Evolutionary conservation across 208 protist species (phyloP).

Genomic region (Endotrypanum monterogeii): DNA sequence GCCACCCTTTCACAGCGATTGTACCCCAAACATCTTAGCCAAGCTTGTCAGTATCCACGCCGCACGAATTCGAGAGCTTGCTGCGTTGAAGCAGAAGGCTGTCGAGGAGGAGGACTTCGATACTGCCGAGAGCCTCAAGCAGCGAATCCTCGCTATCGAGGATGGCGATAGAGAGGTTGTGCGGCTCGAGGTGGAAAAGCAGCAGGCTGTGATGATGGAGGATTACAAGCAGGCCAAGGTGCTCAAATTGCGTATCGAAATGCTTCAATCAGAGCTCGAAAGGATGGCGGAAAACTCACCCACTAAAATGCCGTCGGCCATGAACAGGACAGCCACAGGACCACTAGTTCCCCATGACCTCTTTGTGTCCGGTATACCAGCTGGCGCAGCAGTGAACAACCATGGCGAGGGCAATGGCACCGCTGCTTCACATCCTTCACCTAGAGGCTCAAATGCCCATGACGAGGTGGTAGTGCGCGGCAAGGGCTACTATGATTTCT

Average conservation of each 20-base stretch:
- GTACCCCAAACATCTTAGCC: conserved; percentile 11
- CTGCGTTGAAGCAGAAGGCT: conserved; percentile 66
- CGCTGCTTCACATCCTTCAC: not conserved
- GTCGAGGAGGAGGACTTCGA: conserved; percentile 91
- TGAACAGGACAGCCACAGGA: not conserved
- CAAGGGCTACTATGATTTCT: conserved; percentile 65
- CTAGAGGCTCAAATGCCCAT: conserved; percentile 19
- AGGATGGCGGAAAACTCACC: conserved; percentile 1
- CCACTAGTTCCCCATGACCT: not conserved
- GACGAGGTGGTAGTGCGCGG: conserved; percentile 73
- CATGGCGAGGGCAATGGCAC: not conserved
- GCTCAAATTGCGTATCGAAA: conserved; percentile 80
- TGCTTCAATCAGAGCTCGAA: conserved; percentile 29
- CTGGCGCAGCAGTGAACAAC: not conserved
- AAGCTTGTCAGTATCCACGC: conserved; percentile 32
- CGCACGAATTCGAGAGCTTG: conserved; percentile 33
- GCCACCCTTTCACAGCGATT: conserved; percentile 42
- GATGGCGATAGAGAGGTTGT: conserved; percentile 47
- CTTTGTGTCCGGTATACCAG: too few species aligned
- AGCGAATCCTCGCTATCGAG: conserved; percentile 54
- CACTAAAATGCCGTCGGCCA: not conserved
- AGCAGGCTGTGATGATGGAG: conserved; percentile 66
- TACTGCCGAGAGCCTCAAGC: conserved; percentile 69
- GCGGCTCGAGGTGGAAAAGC: conserved; percentile 69
- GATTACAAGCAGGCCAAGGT: conserved; percentile 82